Evolutionary conservation across 2,329 filamentous ascomycete species (phyloP), one percentile per base, ranked within the genome.

Genomic region (Talaromyces sp.): DNA sequence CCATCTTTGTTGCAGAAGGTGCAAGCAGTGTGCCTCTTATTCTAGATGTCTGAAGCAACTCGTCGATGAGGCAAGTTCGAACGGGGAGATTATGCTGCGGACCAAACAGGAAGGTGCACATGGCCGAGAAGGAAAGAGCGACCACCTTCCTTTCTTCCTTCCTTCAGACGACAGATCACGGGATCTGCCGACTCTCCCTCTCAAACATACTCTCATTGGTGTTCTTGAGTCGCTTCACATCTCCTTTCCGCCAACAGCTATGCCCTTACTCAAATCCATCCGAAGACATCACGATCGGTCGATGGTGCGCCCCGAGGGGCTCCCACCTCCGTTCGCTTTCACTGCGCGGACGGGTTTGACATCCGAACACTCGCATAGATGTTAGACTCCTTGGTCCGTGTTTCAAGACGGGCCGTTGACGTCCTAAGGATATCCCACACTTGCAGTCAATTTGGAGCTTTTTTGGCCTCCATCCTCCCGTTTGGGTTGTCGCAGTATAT

Each of bases 181-280:
- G 45, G 45, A 48, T 48, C 8, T 48, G 28, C 28, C 28, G 25
- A 28, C 25, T 28, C 7, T 7, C 7, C 25, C 7, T 28, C 25
- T 28, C 25, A 3, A 28, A 4, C 25, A 28, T 28, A 28, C 25
- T 28, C 25, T 7, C 25, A 28, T 28, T 7, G 7, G 13, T 45
- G 21, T 45, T 28, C 15, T 31, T 17, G 22, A 7, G n/a, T 28
- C n/a, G 8, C 43, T 15, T 46, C 43, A 31, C 22, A 33, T 48
- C 45, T 21, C 5, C 5, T 21, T 17, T n/a, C 28, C 13, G 19
- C 69, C 66, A 75, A 70, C 67, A 73, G 68, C 69, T 70, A 73
- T 73, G 67, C 67, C 75, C 67, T 64, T 76, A 76, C 67, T 75
- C 70, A 75, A 73, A 75, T 75, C 72, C 69, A 73, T 76, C 70